A percentile compares a stretch with the other conserved stretches of the same genome.
phyloP scores from a whole-genome alignment of 2,329 filamentous ascomycete species.

The Lomentospora prolificans region DNA sequence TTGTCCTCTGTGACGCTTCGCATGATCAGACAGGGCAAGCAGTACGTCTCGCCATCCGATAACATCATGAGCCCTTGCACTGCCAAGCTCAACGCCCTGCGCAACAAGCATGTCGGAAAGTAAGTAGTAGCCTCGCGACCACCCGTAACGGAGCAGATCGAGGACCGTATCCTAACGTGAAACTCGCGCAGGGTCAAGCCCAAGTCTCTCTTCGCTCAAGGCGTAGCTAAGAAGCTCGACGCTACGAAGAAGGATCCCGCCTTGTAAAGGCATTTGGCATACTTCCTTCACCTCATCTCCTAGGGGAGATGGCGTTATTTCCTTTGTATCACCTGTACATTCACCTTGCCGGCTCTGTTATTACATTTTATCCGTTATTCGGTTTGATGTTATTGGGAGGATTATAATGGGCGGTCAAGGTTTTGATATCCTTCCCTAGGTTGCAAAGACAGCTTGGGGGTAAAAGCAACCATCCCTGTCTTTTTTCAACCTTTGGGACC shows the following conservation, averaged over 20 bases:
- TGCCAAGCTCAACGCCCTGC: conserved; percentile 70
- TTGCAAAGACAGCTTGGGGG: conserved; percentile 3
- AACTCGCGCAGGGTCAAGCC: conserved; percentile 44
- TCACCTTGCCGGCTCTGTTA: conserved; percentile 1
- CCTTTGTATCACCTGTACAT: background rate
- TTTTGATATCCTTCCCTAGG: conserved; percentile 9
- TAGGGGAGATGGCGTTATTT: background rate
- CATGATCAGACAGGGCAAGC: conserved; percentile 17
- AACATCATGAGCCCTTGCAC: conserved; percentile 81
- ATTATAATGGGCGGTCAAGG: background rate
- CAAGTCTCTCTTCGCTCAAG: conserved; percentile 57
- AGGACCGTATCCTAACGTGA: background rate
- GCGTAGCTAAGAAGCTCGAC: conserved; percentile 52
- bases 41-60: conserved; percentile 77
- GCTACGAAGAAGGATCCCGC: conserved; percentile 18
- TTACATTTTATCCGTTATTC: conserved; percentile 3
- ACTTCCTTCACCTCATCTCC: background rate
- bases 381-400: conserved; percentile 8
- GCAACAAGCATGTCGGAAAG: conserved; percentile 73
- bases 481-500: background rate
- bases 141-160: background rate
- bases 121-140: conserved; percentile 31
- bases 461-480: no score
- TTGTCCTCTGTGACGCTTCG: conserved; percentile 1
- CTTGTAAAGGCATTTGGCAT: conserved; percentile 22